Evolutionary conservation across 129 eudicot genomes (phyloP), one percentile per base, ranked within the genome.

Genomic region (Lonicera japonica): DNA sequence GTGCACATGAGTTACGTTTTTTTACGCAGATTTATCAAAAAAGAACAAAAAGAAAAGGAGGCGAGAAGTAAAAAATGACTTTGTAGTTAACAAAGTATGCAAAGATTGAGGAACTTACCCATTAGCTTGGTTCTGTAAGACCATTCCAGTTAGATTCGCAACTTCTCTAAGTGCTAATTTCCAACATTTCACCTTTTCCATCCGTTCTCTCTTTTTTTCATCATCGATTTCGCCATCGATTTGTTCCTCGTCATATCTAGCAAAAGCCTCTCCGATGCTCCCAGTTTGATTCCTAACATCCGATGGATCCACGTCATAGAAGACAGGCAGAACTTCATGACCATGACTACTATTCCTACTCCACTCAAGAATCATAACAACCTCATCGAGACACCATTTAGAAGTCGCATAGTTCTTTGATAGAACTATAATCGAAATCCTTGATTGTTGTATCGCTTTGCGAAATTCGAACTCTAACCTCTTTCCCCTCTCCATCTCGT

Each of bases 341-440:
- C 70, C 67, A 6, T n/a, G n/a, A n/a, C n/a, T n/a, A 13, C 4
- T 18, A 4, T 14, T 19, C 54, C 45, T 20, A 64, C 55, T 65
- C 63, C 71, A 24, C 13, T 74, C 54, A 13, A 67, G 64, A 14
- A 74, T 74, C 56, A 23, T 58, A 6, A 29, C 34, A 4, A 74
- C 71, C 29, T 76, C 76, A 12, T 64, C 70, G 40, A 76, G 70
- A 36, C 76, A 70, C 81, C 76, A 76, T 21, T 36, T 25, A 3
- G 81, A 76, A 58, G 76, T 46, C 0, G 81, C 81, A 54, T 64
- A 76, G 4, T 65, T 21, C 18, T 70, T 64, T 0, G 81, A 76
- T 41, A 76, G 70, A 2, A 76, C 58, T n/a, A 76, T 43, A 24
- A 76, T 64, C 12, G 61, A 70, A 16, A 41, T 59, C 61, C 69